Evolutionary conservation across 441 rosid species (phyloP), one percentile per base, ranked within the genome.

Genomic region (Mallotus repandus): DNA sequence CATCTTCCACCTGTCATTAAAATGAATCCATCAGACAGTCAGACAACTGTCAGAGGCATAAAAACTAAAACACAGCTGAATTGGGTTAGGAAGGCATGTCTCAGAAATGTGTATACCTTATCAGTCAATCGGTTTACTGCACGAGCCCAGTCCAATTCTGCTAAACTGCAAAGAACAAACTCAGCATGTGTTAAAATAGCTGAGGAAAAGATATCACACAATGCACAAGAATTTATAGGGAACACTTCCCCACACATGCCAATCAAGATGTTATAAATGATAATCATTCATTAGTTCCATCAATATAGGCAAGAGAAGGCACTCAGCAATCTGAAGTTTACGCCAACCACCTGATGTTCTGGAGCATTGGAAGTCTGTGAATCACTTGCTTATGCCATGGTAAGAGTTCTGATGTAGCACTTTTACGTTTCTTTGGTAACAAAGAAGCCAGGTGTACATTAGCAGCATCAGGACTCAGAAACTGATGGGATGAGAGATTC

Each of bases 331-430:
- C 32, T 16, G 32, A 59, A 45, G 50, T 46, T 14, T 41, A 63
- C 35, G 11, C 32, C 69, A 88, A 77, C 59, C 64, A 92, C 98
- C 97, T 81, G 71, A 88, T 85, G 49, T 80, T 84, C 74, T 78
- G 89, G 80, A 82, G 88, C 81, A 82, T 84, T 67, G 25, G 82
- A 63, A 78, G 71, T 63, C 80, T 81, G 65, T 81, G 85, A 52
- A 48, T 64, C 71, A 90, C 83, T 84, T 89, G 97, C 83, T 82
- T 85, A 81, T 90, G 86, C 97, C 94, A 96, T 5, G 97, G 85
- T 32, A 84, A 67, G 81, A 81, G 83, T 77, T 81, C 94, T 75
- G 87, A 71, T 25, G 85, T 81, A 65, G 83, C 74, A 54, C 65
- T 86, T 86, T 86, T 96, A 55, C 94, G 97, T 88, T 96, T 95